These are phyloP conservation scores for Aureobasidium sp. DNA, from an alignment of 2,329 filamentous ascomycete genomes.

Conservation along the genomic window DNA sequence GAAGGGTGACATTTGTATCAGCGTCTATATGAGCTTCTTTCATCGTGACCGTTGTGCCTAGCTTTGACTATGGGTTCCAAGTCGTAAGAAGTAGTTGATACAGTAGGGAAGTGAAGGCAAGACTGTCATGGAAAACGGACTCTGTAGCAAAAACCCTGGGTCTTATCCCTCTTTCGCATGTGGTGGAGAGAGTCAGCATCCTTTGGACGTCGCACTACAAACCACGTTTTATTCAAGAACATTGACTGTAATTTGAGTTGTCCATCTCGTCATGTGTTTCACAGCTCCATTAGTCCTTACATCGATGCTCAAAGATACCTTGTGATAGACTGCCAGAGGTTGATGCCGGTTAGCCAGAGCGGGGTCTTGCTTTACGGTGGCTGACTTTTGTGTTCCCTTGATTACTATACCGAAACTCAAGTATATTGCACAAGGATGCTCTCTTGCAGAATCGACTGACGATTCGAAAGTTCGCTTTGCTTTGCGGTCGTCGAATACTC, in stretches of 20 bases:
- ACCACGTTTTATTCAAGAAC: neutral
- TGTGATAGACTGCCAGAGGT: neutral
- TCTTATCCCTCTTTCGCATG: neutral
- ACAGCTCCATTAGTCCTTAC: neutral
- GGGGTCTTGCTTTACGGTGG: neutral
- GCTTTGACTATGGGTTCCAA: neutral
- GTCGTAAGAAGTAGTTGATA: neutral
- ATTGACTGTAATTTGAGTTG: neutral
- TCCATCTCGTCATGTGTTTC: neutral
- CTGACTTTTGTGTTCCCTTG: neutral
- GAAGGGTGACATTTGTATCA: neutral
- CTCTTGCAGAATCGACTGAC: too few relatives aligned
- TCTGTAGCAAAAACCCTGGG: neutral
- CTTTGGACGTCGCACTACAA: neutral
- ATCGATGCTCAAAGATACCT: neutral
- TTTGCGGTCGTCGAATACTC: neutral
- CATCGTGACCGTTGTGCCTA: neutral
- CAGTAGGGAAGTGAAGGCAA: neutral
- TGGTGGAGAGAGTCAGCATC: neutral
- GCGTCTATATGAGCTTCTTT: neutral
- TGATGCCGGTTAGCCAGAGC: neutral
- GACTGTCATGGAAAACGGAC: neutral
- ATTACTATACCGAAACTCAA: neutral
- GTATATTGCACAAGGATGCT: neutral
- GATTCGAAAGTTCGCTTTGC: too few relatives aligned